A percentile compares a stretch with the other conserved stretches of the same genome.
phyloP scores from a whole-genome alignment of 2,329 filamentous ascomycete species.

The Tolypocladium capitatum region DNA sequence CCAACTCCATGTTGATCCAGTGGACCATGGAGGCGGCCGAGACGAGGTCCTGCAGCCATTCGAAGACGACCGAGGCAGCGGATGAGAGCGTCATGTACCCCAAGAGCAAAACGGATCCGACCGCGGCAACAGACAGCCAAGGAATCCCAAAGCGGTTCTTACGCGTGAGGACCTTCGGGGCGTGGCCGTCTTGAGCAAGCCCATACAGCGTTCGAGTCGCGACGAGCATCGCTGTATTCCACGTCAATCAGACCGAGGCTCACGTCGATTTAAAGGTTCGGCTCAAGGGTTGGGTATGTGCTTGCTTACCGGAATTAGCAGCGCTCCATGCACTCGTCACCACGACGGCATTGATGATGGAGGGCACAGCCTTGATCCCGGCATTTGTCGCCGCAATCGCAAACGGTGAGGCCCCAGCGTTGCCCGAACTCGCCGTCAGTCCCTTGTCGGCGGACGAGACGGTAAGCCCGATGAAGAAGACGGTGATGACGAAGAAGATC shows the following conservation, averaged over 20 bases:
- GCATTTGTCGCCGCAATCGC: constrained; percentile 37
- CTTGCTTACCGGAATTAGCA: constrained; percentile 6
- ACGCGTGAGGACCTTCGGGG: constrained; percentile 40
- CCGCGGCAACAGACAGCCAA: constrained; percentile 29
- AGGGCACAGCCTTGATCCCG: constrained; percentile 34
- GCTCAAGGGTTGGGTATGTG: neutral
- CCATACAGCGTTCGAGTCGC: constrained; percentile 51
- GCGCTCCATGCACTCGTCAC: constrained; percentile 9
- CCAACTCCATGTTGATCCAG: constrained; percentile 37
- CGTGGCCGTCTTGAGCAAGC: constrained; percentile 47
- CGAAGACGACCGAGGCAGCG: constrained; percentile 45
- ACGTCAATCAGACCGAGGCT: neutral
- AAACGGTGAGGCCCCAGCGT: constrained; percentile 34
- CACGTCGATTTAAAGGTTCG: neutral
- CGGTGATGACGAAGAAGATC: constrained; percentile 38
- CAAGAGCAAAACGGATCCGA: constrained; percentile 41
- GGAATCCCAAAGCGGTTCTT: constrained; percentile 46
- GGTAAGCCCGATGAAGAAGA: constrained; percentile 38
- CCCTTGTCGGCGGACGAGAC: constrained; percentile 25
- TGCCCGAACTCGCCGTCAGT: constrained; percentile 14
- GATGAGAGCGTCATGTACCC: constrained; percentile 50
- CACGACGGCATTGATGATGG: constrained; percentile 40
- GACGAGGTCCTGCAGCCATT: constrained; percentile 51
- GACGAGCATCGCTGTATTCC: constrained; percentile 4
- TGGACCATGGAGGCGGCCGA: constrained; percentile 39